phyloP scores from a whole-genome alignment of 2,329 filamentous ascomycete genomes.

The Fusarium verrucosum region DNA sequence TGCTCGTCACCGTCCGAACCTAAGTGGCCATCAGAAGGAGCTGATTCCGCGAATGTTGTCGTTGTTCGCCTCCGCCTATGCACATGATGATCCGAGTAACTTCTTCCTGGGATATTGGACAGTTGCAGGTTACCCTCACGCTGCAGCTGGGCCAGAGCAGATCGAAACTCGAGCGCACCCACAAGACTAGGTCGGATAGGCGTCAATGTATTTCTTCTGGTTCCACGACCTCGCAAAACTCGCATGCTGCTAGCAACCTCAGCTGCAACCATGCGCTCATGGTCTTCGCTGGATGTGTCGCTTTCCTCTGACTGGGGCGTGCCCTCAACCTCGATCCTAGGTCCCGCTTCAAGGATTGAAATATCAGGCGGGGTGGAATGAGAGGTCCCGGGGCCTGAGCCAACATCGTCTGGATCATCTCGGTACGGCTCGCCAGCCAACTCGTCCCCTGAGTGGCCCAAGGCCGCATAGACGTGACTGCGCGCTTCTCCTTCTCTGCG shows the following conservation, averaged over 20 bases:
- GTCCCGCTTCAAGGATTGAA: constrained; percentile 55
- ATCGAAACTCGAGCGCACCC: constrained; percentile 91
- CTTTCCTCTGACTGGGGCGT: constrained; percentile 53
- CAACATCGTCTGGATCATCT: constrained; percentile 60
- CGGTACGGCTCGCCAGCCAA: constrained; percentile 68
- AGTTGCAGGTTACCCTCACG: constrained; percentile 80
- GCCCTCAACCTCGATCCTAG: constrained; percentile 59
- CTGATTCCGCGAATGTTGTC: constrained; percentile 35
- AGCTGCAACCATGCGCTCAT: constrained; percentile 74
- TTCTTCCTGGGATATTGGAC: constrained; percentile 72
- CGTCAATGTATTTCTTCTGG: constrained; percentile 77
- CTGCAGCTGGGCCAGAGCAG: constrained; percentile 86
- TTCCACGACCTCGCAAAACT: constrained; percentile 73
- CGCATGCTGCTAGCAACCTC: constrained; percentile 96
- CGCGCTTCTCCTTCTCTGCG: constrained; percentile 77
- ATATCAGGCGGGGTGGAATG: constrained; percentile 49
- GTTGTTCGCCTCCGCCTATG: constrained; percentile 44
- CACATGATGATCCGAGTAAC: constrained; percentile 54
- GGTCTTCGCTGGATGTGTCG: constrained; percentile 61
- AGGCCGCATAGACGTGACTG: constrained; percentile 73
- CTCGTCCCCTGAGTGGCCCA: constrained; percentile 62
- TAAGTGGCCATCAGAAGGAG: constrained; percentile 18
- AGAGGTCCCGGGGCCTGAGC: constrained; percentile 30
- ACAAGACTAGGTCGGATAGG: constrained; percentile 93
- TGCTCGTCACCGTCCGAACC: constrained; percentile 6